These are phyloP conservation scores for Arabidopsis suecica DNA, from an alignment of 345 rosid genomes.

Conservation along the genomic window DNA sequence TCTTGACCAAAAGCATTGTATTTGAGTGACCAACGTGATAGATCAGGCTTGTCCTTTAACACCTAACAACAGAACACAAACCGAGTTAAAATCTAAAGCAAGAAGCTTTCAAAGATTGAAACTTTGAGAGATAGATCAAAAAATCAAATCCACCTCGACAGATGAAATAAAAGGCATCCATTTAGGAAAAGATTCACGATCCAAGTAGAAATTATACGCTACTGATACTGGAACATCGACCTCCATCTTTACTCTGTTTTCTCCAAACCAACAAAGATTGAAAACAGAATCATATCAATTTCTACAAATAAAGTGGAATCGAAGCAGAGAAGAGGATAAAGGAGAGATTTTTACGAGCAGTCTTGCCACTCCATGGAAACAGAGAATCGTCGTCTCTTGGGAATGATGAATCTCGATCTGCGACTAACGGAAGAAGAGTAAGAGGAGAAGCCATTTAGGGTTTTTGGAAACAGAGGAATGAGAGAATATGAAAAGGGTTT, in stretches of 20 bases:
- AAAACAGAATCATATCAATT: neutral
- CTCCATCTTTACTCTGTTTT: conserved; percentile 49
- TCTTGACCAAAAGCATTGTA: conserved; percentile 83
- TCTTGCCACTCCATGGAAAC: conserved; percentile 97
- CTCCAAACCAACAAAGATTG: neutral
- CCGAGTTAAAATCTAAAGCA: neutral
- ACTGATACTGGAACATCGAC: conserved; percentile 48
- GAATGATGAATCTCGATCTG: conserved; percentile 39
- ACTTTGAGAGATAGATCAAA: neutral
- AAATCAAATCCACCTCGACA: conserved; percentile 29
- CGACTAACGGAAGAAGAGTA: conserved; percentile 33
- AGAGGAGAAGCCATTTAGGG: conserved; percentile 46
- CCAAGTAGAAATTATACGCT: conserved; percentile 45
- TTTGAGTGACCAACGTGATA: conserved; percentile 86
- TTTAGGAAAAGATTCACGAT: conserved; percentile 49
- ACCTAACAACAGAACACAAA: conserved; percentile 48
- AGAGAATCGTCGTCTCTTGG: conserved; percentile 54
- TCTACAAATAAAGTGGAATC: neutral
- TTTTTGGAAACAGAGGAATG: conserved; percentile 26
- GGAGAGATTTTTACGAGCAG: conserved; percentile 61
- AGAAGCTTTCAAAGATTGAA: neutral
- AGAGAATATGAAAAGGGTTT: conserved; percentile 47
- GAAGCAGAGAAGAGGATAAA: neutral
- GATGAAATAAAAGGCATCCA: conserved; percentile 52
- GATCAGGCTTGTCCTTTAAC: conserved; percentile 80